Evolutionary conservation across 2,329 filamentous ascomycete species (phyloP).

Genomic region (Aspergillus ochraceus): DNA sequence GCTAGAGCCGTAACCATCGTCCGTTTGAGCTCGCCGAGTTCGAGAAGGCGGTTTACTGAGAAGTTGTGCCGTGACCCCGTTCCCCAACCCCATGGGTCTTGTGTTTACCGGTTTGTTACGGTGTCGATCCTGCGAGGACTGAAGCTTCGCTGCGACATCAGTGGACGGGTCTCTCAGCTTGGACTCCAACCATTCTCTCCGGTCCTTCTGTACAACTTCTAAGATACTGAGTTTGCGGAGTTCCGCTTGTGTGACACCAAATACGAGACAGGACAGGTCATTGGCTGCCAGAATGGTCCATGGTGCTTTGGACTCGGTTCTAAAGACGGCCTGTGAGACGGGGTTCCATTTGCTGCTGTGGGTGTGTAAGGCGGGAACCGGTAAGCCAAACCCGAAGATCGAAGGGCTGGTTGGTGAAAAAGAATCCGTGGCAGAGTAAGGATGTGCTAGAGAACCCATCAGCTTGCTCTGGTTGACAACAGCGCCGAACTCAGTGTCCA

Average conservation of each 20-base stretch:
- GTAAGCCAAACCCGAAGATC: conserved; percentile 39
- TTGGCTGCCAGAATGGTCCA: conserved; percentile 98
- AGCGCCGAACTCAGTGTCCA: conserved; percentile 78
- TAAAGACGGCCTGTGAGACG: conserved; percentile 93
- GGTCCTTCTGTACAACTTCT: conserved; percentile 88
- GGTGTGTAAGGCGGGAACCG: conserved; percentile 67
- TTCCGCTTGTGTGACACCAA: conserved; percentile 96
- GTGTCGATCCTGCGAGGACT: conserved; percentile 34
- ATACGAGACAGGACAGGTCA: conserved; percentile 93
- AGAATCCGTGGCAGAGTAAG: conserved; percentile 64
- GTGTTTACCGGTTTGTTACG: conserved; percentile 37
- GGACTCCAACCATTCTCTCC: conserved; percentile 83
- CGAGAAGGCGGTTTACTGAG: conserved; percentile 76
- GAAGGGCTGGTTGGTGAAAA: conserved; percentile 38
- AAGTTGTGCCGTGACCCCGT: conserved; percentile 83
- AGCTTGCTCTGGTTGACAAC: conserved; percentile 78
- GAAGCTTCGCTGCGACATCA: conserved; percentile 43
- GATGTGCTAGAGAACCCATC: conserved; percentile 80
- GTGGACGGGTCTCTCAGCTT: conserved; percentile 69
- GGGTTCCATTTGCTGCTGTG: conserved; percentile 89
- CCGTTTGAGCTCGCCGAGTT: conserved; percentile 55
- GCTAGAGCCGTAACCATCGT: conserved; percentile 56
- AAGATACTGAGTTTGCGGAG: conserved; percentile 92
- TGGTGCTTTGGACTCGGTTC: conserved; percentile 83
- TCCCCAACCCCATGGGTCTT: conserved; percentile 63